Percentiles rank a stretch among this genome's conserved stretches.
phyloP scores from a whole-genome alignment of 768 basidiomycete genomes.

The Leccinum sublutescens region DNA sequence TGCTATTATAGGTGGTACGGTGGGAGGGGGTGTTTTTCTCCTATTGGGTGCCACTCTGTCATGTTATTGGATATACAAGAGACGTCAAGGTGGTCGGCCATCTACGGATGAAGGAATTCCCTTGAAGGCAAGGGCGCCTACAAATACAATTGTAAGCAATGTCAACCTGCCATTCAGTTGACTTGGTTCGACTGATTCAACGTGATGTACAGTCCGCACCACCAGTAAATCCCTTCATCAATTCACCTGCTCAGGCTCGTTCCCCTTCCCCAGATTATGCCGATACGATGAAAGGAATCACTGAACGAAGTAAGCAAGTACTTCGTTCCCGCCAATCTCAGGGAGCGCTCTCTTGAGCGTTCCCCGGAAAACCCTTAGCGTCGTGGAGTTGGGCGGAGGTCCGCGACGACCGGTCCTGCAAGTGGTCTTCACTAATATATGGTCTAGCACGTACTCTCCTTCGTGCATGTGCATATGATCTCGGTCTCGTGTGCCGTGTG shows the following conservation, averaged over 20 bases:
- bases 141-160: background rate
- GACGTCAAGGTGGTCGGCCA: background rate
- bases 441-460: background rate
- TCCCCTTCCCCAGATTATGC: background rate
- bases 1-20: constrained; percentile 6
- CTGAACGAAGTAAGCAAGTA: background rate
- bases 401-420: too few relatives aligned
- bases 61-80: background rate
- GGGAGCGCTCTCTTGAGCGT: too few relatives aligned
- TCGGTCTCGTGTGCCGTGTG: background rate
- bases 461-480: background rate
- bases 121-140: background rate
- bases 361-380: background rate
- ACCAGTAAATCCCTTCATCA: background rate
- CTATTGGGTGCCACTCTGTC: background rate
- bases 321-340: background rate
- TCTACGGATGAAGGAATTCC: background rate
- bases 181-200: background rate
- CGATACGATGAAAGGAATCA: background rate
- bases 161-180: background rate
- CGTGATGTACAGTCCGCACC: background rate
- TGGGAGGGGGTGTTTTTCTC: background rate
- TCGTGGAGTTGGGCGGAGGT: background rate
- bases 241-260: background rate
- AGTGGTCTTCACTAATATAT: background rate